Evolutionary conservation across 192 early-diverging fungal species (phyloP).

Genomic region (Cladochytrium replicatum): DNA sequence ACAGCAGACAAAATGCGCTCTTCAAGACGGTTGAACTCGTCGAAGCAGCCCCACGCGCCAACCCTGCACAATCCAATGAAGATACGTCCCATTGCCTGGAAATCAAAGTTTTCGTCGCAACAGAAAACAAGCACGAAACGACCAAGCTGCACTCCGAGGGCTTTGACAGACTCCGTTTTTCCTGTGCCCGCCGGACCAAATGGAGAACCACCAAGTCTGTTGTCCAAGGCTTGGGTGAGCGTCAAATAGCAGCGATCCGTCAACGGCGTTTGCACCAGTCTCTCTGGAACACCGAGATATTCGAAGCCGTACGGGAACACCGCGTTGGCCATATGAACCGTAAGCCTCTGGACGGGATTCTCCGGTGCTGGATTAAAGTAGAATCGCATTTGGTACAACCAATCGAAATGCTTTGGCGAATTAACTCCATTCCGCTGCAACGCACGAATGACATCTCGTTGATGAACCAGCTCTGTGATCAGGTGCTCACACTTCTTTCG

Average conservation of each 20-base stretch:
- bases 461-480: constrained; percentile 98
- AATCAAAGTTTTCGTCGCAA: constrained; percentile 99
- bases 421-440: constrained; percentile 39
- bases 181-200: constrained; percentile 99
- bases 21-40: constrained; percentile 98
- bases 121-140: constrained; percentile 98
- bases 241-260: constrained; percentile 99
- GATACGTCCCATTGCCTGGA: constrained; percentile 99
- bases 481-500: constrained; percentile 96
- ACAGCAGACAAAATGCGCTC: constrained; percentile 98
- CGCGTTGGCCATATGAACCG: constrained; percentile 88
- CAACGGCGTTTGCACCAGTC: constrained; percentile 96
- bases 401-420: constrained; percentile 62
- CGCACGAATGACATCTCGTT: constrained; percentile 81
- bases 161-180: constrained; percentile 98
- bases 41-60: constrained; percentile 99
- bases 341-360: constrained; percentile 63
- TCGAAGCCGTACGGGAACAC: constrained; percentile 94
- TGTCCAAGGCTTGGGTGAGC: constrained; percentile 90
- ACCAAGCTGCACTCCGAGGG: constrained; percentile 87
- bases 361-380: constrained; percentile 59
- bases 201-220: constrained; percentile 88
- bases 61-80: constrained; percentile 98
- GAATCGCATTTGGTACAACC: constrained; percentile 95
- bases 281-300: constrained; percentile 93